Evolutionary conservation across 306 rosid species (phyloP), one percentile per base, ranked within the genome.

Genomic region (Ormosia semicastrata): DNA sequence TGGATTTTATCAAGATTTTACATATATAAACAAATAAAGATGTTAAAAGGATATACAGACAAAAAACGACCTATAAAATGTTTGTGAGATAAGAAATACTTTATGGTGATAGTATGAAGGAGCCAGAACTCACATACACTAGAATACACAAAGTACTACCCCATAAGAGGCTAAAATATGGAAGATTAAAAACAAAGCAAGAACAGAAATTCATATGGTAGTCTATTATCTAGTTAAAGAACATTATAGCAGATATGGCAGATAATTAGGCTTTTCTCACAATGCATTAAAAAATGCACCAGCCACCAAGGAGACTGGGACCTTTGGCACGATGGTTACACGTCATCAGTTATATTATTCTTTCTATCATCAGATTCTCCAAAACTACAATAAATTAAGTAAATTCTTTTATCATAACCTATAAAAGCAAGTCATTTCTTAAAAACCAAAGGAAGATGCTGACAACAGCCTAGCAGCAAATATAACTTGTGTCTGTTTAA

Each of bases 1-100:
- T 56, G 67, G 70, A 78, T 46, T 62, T 78, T 18, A 87, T 60
- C 57, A 78, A n/a, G 43, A 73, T 54, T 81, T 40, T 74, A 36
- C 77, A 71, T 37, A 47, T 11, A 44, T 39, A 70, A 49, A 43
- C 13, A 75, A 15, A 64, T 56, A 76, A n/a, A 73, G 46, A 69
- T 56, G 15, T 69, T 41, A 59, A 73, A 39, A 82, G 18, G 76
- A 50, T 67, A 82, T 3, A 40, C 52, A 66, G 50, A 17, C 10
- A 50, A 52, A 59, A 60, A 29, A 12, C 1, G 40, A 50, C 56
- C 12, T 8, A 24, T 15, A 40, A 58, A 53, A 73, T 11, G 36
- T 33, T 33, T 43, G 29, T 50, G 60, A 8, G 60, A 32, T 4
- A 10, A 64, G 43, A 76, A 77, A 71, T 58, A 49, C 41, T 49